These are phyloP conservation scores for Diaporthe sp. DNA, from an alignment of 2,329 filamentous ascomycete genomes.

Conservation along the genomic window DNA sequence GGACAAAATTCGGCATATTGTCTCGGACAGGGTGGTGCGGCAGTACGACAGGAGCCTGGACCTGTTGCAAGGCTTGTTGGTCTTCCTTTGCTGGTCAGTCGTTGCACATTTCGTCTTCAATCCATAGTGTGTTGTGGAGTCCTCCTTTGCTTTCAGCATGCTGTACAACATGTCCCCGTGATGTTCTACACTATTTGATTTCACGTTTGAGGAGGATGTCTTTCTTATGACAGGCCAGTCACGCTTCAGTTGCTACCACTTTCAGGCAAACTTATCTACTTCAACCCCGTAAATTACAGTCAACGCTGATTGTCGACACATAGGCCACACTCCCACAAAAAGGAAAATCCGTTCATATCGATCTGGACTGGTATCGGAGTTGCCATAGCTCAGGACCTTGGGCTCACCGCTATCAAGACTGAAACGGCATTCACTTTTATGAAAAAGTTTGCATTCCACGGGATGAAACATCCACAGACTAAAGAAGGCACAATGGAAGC, in stretches of 20 bases:
- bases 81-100: slow-evolving; percentile 56
- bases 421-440: slow-evolving; percentile 47
- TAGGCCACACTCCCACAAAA: slow-evolving; percentile 52
- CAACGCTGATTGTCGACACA: slow-evolving; percentile 21
- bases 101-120: neutral
- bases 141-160: neutral
- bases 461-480: slow-evolving; percentile 31
- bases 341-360: slow-evolving; percentile 56
- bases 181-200: neutral
- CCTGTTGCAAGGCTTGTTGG: slow-evolving; percentile 60
- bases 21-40: slow-evolving; percentile 58
- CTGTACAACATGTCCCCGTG: neutral
- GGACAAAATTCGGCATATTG: slow-evolving; percentile 53
- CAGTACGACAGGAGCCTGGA: slow-evolving; percentile 62
- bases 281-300: neutral
- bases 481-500: slow-evolving; percentile 59
- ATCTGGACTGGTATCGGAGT: slow-evolving; percentile 54
- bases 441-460: slow-evolving; percentile 38
- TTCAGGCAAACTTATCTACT: neutral
- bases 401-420: slow-evolving; percentile 52
- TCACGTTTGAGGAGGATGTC: neutral
- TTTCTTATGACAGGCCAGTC: too few species aligned
- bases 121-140: neutral
- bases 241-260: neutral
- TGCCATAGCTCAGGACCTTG: slow-evolving; percentile 57